Evolutionary conservation across 2,329 filamentous ascomycete genomes (phyloP).

Genomic region (Aureobasidium sp.): DNA sequence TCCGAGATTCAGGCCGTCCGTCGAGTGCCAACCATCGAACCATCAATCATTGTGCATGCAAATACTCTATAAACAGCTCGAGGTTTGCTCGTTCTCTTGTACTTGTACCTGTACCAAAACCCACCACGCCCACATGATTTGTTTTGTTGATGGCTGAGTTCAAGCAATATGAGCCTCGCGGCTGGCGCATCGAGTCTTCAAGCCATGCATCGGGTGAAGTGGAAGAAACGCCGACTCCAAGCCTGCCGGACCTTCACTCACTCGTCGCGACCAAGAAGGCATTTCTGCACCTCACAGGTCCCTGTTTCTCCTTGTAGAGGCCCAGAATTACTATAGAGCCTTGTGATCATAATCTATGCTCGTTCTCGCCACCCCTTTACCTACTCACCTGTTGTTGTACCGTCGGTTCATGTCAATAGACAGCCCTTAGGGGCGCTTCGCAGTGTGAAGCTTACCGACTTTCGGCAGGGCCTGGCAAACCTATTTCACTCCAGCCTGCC

Average conservation of each 20-base stretch:
- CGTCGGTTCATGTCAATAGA: conserved; percentile 1
- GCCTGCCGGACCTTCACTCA: background rate
- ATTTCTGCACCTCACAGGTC: no score
- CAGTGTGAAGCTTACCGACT: background rate
- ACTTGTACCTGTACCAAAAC: background rate
- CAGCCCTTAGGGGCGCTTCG: background rate
- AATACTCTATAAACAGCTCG: background rate
- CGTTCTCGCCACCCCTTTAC: background rate
- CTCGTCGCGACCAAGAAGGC: background rate
- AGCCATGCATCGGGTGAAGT: background rate
- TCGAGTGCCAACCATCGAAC: background rate
- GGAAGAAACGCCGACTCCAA: background rate
- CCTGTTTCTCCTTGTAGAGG: background rate
- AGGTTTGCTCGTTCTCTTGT: background rate
- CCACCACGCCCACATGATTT: background rate
- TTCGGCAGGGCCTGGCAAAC: background rate
- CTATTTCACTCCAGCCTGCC: background rate
- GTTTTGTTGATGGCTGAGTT: background rate
- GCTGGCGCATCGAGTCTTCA: background rate
- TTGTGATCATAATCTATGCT: background rate
- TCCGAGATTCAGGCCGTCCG: background rate
- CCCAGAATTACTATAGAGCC: background rate
- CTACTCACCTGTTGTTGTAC: background rate
- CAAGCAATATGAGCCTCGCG: background rate
- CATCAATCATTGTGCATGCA: background rate